Base-by-base conservation (phyloP, 2,329 filamentous ascomycete genomes). In the Fusarium luffae region DNA sequence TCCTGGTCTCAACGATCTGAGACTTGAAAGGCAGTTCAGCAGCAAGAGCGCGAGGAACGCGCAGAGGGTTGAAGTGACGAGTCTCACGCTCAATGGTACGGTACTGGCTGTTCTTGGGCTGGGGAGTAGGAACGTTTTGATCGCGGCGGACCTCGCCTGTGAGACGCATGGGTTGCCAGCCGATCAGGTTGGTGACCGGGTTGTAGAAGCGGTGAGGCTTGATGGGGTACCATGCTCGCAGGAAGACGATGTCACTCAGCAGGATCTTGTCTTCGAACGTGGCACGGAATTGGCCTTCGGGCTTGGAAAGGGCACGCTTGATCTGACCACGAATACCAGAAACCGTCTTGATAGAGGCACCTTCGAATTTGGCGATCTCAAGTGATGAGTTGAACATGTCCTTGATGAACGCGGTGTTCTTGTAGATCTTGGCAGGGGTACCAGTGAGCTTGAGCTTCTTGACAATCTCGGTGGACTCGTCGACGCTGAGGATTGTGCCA, bases 231-330 rank as follows among this genome's bases (percentile, higher is more conserved):
- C 97, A 99, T 3, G 96, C 95, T 50, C 96, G 89, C 41, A 99
- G 83, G 85, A 99, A 98, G 67, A 98, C 92, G 72, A 99, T 97
- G 79, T 99, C 96, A 79, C 90, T 93, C 88, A 97, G 94, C 54
- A 99, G 86, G 67, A 99, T 93, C 84, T 98, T 99, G 86, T 99
- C 96, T 81, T 99, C 96, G 74, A 99, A 99, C 0, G 96, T 98
- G 25, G 96, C 96, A 75, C 97, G 90, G 88, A 97, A 98, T 81
- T 95, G 92, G 50, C 96, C 96, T 71, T 99, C 96, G 2, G 96
- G 95, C 75, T 97, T 97, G 78, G 90, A 91, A 1, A 99, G 86
- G 0, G 96, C 95, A 66, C 94, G 91, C 84, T 99, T 99, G 87
- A 99, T 98, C 81, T 99, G 96, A 66, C 96, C 96, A 43, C 96